Percentiles rank a stretch among this genome's conserved stretches.
phyloP scores from a whole-genome alignment of 805 yeast species.

The Clavispora carvajalis region DNA sequence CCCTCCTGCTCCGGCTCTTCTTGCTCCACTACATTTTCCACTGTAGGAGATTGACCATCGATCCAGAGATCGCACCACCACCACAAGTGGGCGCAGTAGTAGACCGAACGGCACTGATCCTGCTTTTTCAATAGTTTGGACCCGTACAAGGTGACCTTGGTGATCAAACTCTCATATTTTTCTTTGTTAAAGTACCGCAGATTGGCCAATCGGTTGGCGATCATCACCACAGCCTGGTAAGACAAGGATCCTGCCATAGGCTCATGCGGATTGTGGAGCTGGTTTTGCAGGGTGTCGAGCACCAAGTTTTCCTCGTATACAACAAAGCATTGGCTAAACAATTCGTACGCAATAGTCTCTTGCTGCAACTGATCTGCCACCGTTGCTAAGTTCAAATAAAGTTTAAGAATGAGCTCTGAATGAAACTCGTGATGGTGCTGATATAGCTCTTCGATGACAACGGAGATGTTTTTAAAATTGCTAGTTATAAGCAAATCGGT shows the following conservation, averaged over 20 bases:
- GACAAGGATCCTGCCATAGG: conserved; percentile 42
- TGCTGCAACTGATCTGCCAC: conserved; percentile 73
- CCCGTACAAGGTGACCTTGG: conserved; percentile 81
- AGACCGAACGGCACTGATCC: conserved; percentile 91
- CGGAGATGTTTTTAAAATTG: conserved; percentile 70
- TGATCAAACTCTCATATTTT: conserved; percentile 75
- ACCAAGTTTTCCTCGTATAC: conserved; percentile 64
- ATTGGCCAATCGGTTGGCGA: conserved; percentile 41
- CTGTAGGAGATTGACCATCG: conserved; percentile 27
- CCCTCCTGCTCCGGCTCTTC: background rate
- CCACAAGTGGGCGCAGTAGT: conserved; percentile 87
- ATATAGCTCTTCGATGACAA: conserved; percentile 63
- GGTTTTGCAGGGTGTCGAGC: conserved; percentile 14
- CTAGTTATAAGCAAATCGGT: conserved; percentile 33
- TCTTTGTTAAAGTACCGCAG: conserved; percentile 49
- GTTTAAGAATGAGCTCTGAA: conserved; percentile 37
- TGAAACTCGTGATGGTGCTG: conserved; percentile 28
- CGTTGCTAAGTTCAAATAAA: conserved; percentile 62
- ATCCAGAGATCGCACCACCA: conserved; percentile 66
- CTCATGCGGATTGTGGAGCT: conserved; percentile 29
- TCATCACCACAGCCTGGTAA: conserved; percentile 42
- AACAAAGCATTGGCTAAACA: conserved; percentile 81
- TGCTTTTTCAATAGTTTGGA: conserved; percentile 85
- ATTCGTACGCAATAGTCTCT: conserved; percentile 77
- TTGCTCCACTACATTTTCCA: conserved; percentile 4